phyloP scores from a whole-genome alignment of 441 rosid genomes.

The Isatis lusitanica region DNA sequence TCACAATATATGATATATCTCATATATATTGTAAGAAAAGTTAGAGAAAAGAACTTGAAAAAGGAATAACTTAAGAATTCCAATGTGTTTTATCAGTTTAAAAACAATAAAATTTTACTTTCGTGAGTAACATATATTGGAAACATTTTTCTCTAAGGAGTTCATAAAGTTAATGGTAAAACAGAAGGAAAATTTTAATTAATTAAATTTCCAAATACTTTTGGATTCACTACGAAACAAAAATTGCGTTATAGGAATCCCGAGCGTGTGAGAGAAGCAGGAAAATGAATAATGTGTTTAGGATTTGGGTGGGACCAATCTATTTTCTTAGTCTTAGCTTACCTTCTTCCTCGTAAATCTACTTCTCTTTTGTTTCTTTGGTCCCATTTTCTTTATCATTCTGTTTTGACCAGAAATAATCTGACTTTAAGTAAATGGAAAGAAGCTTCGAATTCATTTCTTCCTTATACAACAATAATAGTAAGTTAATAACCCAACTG shows the following conservation, averaged over 20 bases:
- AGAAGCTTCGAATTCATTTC: constrained; percentile 28
- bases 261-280: background rate
- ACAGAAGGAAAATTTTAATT: no score
- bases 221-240: background rate
- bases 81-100: no score
- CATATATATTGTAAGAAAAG: no score
- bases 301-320: constrained; percentile 31
- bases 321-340: constrained; percentile 1
- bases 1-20: no score
- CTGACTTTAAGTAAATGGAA: background rate
- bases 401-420: constrained; percentile 17
- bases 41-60: no score
- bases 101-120: no score
- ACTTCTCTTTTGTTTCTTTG: constrained; percentile 28
- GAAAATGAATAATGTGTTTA: background rate
- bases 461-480: background rate
- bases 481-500: background rate
- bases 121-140: no score
- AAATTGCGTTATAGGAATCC: background rate
- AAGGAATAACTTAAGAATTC: no score
- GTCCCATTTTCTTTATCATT: constrained; percentile 28
- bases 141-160: no score
- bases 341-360: constrained; percentile 33
- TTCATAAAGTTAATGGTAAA: no score
- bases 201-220: background rate